Percentiles rank a stretch among this genome's conserved stretches.
These are phyloP conservation scores for Pyrenochaeta sp. DNA, from an alignment of 2,329 filamentous ascomycete species.

Conservation along the genomic window DNA sequence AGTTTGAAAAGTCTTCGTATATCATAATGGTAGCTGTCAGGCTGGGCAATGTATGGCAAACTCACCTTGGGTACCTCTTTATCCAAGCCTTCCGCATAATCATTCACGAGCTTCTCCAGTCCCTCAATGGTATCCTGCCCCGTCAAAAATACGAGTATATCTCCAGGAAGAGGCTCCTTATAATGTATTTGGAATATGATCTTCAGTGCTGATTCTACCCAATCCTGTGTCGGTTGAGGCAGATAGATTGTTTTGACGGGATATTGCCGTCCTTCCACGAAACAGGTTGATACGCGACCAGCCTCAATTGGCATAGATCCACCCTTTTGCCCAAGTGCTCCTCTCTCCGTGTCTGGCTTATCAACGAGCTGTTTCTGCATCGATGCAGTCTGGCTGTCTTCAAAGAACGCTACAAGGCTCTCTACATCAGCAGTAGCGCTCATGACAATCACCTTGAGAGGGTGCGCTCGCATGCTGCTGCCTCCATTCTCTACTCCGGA, in stretches of 20 bases:
- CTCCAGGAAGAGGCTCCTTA: conserved; percentile 89
- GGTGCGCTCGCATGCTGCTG: conserved; percentile 65
- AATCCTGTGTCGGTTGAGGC: conserved; percentile 76
- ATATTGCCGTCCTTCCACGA: conserved; percentile 86
- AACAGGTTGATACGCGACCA: conserved; percentile 58
- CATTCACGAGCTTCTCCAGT: conserved; percentile 80
- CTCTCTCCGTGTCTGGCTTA: conserved; percentile 7
- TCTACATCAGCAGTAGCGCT: conserved; percentile 94
- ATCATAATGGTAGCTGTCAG: background rate
- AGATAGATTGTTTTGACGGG: conserved; percentile 83
- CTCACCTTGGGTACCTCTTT: conserved; percentile 74
- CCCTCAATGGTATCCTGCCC: conserved; percentile 93
- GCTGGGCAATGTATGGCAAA: background rate
- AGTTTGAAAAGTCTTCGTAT: background rate
- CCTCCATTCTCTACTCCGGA: conserved; percentile 69
- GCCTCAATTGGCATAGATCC: background rate
- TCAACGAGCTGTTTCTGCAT: conserved; percentile 19
- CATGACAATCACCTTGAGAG: conserved; percentile 93
- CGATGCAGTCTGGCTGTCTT: conserved; percentile 27
- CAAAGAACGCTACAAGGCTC: conserved; percentile 78
- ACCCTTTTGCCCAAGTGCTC: background rate
- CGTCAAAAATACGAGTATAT: conserved; percentile 90
- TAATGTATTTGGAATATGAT: conserved; percentile 86
- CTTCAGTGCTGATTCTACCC: conserved; percentile 82
- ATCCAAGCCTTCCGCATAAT: conserved; percentile 76